phyloP scores from a whole-genome alignment of 768 basidiomycete genomes.

The Tylopilus sp. region DNA sequence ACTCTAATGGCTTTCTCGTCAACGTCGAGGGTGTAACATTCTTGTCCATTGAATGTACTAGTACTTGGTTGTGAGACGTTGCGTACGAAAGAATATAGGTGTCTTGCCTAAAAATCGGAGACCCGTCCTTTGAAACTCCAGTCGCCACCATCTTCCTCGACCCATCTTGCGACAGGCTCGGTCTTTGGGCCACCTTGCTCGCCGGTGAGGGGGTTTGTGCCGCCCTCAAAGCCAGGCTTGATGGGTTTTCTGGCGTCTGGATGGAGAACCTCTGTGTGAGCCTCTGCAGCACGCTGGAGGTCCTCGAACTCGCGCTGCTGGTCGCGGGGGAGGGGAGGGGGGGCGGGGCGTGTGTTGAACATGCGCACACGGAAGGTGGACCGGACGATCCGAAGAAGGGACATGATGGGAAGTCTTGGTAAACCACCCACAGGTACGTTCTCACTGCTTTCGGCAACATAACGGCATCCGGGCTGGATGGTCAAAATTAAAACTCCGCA shows the following conservation, averaged over 20 bases:
- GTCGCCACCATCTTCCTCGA: conserved; percentile 54
- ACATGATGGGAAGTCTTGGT: background rate
- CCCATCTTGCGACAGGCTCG: conserved; percentile 71
- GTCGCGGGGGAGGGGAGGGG: conserved; percentile 68
- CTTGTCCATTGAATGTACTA: conserved; percentile 8
- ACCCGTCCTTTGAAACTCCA: conserved; percentile 92
- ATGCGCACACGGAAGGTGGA: conserved; percentile 9
- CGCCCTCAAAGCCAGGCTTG: conserved; percentile 72
- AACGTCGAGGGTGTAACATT: conserved; percentile 16
- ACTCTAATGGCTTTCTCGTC: conserved; percentile 11
- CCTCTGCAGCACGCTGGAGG: conserved; percentile 54
- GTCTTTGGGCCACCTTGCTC: conserved; percentile 85
- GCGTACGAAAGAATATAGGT: background rate
- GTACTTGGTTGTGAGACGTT: background rate
- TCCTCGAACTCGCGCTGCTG: conserved; percentile 86
- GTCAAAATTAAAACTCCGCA: background rate
- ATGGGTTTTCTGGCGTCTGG: conserved; percentile 56
- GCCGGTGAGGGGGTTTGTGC: conserved; percentile 77
- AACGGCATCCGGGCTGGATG: too few species aligned
- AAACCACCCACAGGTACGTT: background rate
- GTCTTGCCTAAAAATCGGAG: conserved; percentile 65
- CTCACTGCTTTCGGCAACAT: background rate
- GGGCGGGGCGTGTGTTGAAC: conserved; percentile 51
- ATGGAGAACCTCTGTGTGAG: conserved; percentile 45
- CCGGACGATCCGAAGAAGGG: background rate